Percentiles rank a stretch among this genome's conserved stretches.
Conservation (phyloP, 2,329 filamentous ascomycete genomes). For the Hypoxylon sp. region DNA sequence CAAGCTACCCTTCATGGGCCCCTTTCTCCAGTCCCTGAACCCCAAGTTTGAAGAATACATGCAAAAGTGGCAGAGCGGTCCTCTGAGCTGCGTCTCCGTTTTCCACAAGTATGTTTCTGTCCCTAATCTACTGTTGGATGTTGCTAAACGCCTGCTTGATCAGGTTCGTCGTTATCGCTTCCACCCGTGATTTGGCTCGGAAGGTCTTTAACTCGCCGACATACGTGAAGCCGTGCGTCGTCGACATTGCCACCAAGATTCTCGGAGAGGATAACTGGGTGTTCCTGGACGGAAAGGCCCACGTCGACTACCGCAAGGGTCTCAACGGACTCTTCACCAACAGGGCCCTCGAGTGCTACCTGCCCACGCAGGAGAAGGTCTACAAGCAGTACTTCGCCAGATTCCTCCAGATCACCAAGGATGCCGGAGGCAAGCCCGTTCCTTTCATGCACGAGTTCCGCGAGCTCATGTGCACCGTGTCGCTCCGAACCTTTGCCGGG, state of each 20-base stretch:
- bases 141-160: constrained; percentile 3
- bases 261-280: constrained; percentile 95
- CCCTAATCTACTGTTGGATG: background rate
- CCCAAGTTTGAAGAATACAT: constrained; percentile 92
- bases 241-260: constrained; percentile 92
- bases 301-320: constrained; percentile 97
- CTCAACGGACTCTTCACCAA: constrained; percentile 94
- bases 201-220: constrained; percentile 95
- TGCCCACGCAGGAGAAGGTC: constrained; percentile 91
- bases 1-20: constrained; percentile 91
- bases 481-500: constrained; percentile 95
- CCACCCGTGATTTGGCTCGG: constrained; percentile 90
- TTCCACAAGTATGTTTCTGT: constrained; percentile 86
- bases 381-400: constrained; percentile 86
- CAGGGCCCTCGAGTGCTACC: constrained; percentile 83
- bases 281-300: constrained; percentile 92
- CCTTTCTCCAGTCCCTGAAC: constrained; percentile 90
- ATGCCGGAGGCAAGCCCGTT: constrained; percentile 74
- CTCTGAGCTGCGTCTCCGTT: constrained; percentile 94
- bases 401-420: constrained; percentile 78
- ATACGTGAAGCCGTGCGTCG: constrained; percentile 95
- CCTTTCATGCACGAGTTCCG: constrained; percentile 94
- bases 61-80: constrained; percentile 89
- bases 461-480: constrained; percentile 93
- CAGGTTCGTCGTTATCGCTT: constrained; percentile 96